Percentiles rank a stretch among this genome's conserved stretches.
phyloP scores from a whole-genome alignment of 495 filamentous ascomycete genomes.

The Trichoderma parareesei region DNA sequence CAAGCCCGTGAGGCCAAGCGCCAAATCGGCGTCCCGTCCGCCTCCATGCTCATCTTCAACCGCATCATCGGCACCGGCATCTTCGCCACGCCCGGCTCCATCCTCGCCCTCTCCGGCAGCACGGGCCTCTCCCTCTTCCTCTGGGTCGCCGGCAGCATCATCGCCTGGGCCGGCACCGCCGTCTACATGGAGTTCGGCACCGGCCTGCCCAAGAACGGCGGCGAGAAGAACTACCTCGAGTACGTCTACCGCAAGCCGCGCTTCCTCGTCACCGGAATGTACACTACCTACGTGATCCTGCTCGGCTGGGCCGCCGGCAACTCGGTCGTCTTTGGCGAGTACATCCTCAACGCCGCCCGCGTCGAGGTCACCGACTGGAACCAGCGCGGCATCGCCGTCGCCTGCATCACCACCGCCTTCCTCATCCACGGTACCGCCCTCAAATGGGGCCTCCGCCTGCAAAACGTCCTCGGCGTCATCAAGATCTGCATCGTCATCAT shows the following conservation, averaged over 20 bases:
- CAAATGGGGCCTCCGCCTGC: constrained; percentile 55
- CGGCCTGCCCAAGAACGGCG: constrained; percentile 41
- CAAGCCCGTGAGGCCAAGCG: constrained; percentile 27
- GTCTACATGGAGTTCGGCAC: constrained; percentile 60
- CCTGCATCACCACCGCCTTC: constrained; percentile 48
- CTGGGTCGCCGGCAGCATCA: constrained; percentile 57
- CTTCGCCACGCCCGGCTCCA: constrained; percentile 65
- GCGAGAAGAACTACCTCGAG: constrained; percentile 56
- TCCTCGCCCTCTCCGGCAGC: constrained; percentile 59
- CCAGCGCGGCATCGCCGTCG: constrained; percentile 51
- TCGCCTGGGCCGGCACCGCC: constrained; percentile 54
- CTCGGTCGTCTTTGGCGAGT: constrained; percentile 59
- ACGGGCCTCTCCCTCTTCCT: constrained; percentile 57
- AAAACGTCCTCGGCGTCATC: constrained; percentile 55
- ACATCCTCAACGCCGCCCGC: constrained; percentile 53
- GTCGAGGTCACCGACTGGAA: constrained; percentile 50
- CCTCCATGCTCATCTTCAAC: constrained; percentile 38
- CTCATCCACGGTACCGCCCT: constrained; percentile 49
- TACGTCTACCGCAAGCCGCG: constrained; percentile 52
- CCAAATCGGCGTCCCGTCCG: constrained; percentile 28
- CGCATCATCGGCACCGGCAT: constrained; percentile 74
- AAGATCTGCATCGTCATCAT: constrained; percentile 58
- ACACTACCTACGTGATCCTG: constrained; percentile 49
- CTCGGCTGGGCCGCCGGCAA: constrained; percentile 49
- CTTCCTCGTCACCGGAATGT: constrained; percentile 54